These are phyloP conservation scores for Meyerozyma athensensis DNA, from an alignment of 1,139 yeast genomes.

Conservation along the genomic window DNA sequence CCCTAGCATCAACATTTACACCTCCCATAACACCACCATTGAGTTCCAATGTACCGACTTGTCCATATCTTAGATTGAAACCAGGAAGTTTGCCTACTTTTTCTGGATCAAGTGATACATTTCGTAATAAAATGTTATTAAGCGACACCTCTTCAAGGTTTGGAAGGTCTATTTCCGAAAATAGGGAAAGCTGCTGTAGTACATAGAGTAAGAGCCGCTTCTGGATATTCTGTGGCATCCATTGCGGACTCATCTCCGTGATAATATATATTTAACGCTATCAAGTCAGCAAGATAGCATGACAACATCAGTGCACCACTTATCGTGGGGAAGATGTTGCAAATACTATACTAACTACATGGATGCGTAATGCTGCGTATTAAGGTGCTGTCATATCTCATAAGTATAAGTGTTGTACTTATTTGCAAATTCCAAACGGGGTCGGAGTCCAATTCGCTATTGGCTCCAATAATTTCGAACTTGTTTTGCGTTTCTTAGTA, in stretches of 20 bases:
- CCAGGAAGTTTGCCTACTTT: slow-evolving; percentile 65
- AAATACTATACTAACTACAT: too few species aligned
- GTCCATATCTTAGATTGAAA: slow-evolving; percentile 58
- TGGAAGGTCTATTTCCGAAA: slow-evolving; percentile 76
- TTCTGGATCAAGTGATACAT: slow-evolving; percentile 70
- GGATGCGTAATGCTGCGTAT: too few species aligned
- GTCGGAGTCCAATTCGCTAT: slow-evolving; percentile 36
- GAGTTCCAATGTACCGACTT: slow-evolving; percentile 47
- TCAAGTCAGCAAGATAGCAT: slow-evolving; percentile 2
- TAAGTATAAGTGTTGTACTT: neutral
- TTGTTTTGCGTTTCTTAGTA: slow-evolving; percentile 9
- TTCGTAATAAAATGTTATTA: slow-evolving; percentile 48
- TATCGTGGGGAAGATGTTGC: too few species aligned
- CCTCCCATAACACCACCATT: slow-evolving; percentile 60
- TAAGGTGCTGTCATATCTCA: neutral
- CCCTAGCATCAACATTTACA: slow-evolving; percentile 55
- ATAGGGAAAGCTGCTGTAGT: slow-evolving; percentile 75
- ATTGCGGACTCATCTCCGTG: slow-evolving; percentile 51
- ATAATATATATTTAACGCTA: neutral
- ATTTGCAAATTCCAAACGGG: slow-evolving; percentile 37
- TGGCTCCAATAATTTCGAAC: slow-evolving; percentile 18
- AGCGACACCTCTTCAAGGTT: slow-evolving; percentile 74
- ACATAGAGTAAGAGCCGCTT: slow-evolving; percentile 75
- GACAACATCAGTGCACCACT: neutral
- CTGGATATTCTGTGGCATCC: slow-evolving; percentile 83